A percentile compares a stretch with the other conserved stretches of the same genome.
These are phyloP conservation scores for Calocybe gambosa DNA, from an alignment of 1,284 basidiomycete genomes.

Conservation along the genomic window DNA sequence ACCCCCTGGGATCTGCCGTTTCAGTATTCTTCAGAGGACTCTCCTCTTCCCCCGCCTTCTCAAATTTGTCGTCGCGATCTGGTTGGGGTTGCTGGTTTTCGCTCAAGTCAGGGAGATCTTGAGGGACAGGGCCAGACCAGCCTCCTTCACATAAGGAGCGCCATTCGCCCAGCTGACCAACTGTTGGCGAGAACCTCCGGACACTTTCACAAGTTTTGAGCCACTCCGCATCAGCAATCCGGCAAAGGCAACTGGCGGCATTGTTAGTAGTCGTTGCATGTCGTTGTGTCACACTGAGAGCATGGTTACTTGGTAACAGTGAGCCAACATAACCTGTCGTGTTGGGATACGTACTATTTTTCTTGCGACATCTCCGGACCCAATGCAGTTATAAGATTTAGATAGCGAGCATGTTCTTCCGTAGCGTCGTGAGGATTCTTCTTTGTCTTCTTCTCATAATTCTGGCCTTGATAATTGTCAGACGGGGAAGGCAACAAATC, in stretches of 20 bases:
- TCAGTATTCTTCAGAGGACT: slow-evolving; percentile 7
- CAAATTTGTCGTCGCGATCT: slow-evolving; percentile 10
- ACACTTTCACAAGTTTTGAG: slow-evolving; percentile 63
- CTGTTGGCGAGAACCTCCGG: slow-evolving; percentile 53
- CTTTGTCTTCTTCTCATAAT: slow-evolving; percentile 74
- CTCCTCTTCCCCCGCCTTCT: slow-evolving; percentile 3
- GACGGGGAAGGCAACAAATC: neutral
- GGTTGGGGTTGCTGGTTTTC: slow-evolving; percentile 10
- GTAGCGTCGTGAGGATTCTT: slow-evolving; percentile 59
- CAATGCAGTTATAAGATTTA: slow-evolving; percentile 63
- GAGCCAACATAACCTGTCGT: neutral
- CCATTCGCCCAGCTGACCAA: slow-evolving; percentile 68
- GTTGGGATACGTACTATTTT: slow-evolving; percentile 48
- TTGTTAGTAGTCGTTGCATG: slow-evolving; percentile 53
- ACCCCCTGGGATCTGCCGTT: slow-evolving; percentile 1
- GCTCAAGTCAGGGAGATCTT: slow-evolving; percentile 42
- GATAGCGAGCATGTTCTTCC: slow-evolving; percentile 73
- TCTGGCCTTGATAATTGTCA: slow-evolving; percentile 39
- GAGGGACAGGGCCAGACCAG: slow-evolving; percentile 55
- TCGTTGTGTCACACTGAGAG: slow-evolving; percentile 52
- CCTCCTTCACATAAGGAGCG: slow-evolving; percentile 66
- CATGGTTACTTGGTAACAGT: slow-evolving; percentile 51
- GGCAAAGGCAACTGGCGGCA: slow-evolving; percentile 57
- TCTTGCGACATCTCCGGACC: slow-evolving; percentile 74
- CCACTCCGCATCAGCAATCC: slow-evolving; percentile 75